Conservation (phyloP, 257 asterid genomes). For the Nicotiana tomentosiformis region DNA sequence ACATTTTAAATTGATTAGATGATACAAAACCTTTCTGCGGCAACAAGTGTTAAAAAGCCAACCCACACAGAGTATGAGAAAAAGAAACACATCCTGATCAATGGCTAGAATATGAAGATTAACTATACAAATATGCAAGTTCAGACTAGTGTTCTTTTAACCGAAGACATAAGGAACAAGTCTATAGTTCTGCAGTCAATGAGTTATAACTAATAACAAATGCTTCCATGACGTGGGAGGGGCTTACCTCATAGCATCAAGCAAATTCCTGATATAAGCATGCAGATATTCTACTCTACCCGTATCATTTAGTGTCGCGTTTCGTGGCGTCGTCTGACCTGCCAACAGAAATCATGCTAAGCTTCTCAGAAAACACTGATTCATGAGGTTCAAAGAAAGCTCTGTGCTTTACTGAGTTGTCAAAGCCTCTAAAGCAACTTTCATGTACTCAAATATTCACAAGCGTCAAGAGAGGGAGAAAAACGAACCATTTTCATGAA, state of each 20-base stretch:
- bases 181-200: background rate
- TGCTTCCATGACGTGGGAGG: background rate
- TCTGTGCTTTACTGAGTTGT: background rate
- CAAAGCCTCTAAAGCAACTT: background rate
- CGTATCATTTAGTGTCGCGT: conserved; percentile 14
- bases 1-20: too few relatives aligned
- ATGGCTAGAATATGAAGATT: background rate
- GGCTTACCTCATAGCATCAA: conserved; percentile 27
- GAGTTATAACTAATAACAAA: background rate
- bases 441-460: background rate
- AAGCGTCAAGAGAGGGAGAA: background rate
- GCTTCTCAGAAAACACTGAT: conserved; percentile 10
- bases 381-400: conserved; percentile 1
- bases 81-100: background rate
- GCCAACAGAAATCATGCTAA: conserved; percentile 10
- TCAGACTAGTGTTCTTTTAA: background rate
- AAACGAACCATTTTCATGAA: conserved; percentile 29
- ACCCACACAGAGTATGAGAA: background rate
- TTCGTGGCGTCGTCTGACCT: conserved; percentile 5
- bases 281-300: conserved; percentile 15
- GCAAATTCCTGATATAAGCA: conserved; percentile 21
- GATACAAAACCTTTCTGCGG: too few relatives aligned
- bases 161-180: background rate
- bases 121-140: background rate
- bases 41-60: background rate